phyloP scores from a whole-genome alignment of 495 filamentous ascomycete species.

The Ramalina peruviana region DNA sequence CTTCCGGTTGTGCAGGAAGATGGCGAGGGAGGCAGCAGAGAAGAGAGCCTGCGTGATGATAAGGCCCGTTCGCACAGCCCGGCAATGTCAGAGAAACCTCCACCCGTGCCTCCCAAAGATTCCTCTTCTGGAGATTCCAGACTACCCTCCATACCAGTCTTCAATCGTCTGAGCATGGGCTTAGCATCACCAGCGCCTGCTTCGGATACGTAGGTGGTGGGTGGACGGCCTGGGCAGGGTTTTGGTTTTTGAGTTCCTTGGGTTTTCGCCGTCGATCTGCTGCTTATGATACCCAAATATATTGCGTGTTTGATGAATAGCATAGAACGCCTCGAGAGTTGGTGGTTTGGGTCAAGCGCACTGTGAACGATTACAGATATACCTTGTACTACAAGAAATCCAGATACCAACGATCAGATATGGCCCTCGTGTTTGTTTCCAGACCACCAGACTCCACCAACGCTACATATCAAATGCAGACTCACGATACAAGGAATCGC shows the following conservation, averaged over 20 bases:
- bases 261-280: neutral
- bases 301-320: neutral
- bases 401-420: too few relatives aligned
- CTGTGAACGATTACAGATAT: too few relatives aligned
- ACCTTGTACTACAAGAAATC: too few relatives aligned
- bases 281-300: conserved; percentile 2
- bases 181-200: neutral
- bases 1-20: conserved; percentile 91
- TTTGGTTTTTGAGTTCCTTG: neutral
- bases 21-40: conserved; percentile 58
- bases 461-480: too few relatives aligned
- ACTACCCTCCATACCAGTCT: conserved; percentile 11
- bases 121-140: conserved; percentile 9
- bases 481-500: too few relatives aligned
- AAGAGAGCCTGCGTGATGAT: conserved; percentile 13
- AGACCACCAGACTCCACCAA: too few relatives aligned
- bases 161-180: conserved; percentile 13
- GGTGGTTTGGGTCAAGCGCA: too few relatives aligned
- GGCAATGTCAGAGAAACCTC: conserved; percentile 2
- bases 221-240: neutral
- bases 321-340: too few relatives aligned
- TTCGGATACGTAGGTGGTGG: neutral
- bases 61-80: neutral
- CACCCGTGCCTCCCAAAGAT: conserved; percentile 27
- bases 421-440: too few relatives aligned